phyloP scores from a whole-genome alignment of 306 rosid genomes.

The Gillenia trifoliata region DNA sequence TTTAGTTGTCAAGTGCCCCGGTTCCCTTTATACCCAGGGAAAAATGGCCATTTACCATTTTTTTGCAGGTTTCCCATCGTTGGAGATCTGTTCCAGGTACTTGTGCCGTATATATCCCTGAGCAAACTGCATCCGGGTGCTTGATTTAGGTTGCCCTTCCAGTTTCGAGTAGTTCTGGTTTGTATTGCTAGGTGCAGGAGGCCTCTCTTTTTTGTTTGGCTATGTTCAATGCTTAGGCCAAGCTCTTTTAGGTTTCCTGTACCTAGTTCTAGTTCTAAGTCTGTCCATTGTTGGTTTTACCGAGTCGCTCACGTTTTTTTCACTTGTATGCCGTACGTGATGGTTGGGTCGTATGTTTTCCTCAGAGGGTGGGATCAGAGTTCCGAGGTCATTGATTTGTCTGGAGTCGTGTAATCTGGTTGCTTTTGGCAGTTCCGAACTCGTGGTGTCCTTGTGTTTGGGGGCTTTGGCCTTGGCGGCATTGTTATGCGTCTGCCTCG shows the following conservation, averaged over 20 bases:
- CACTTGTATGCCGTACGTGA: conserved; percentile 35
- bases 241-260: conserved; percentile 12
- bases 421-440: conserved; percentile 48
- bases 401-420: conserved; percentile 18
- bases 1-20: conserved; percentile 40
- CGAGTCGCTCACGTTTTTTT: conserved; percentile 36
- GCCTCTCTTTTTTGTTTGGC: conserved; percentile 50
- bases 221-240: conserved; percentile 28
- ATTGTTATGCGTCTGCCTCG: conserved; percentile 50
- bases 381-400: conserved; percentile 11
- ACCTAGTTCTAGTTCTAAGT: conserved; percentile 35
- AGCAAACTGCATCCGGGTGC: conserved; percentile 44
- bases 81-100: conserved; percentile 51
- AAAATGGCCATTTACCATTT: conserved; percentile 37
- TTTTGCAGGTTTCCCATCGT: conserved; percentile 62
- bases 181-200: conserved; percentile 41
- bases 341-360: conserved; percentile 51
- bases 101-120: conserved; percentile 56
- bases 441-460: conserved; percentile 47
- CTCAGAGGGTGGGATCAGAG: conserved; percentile 45
- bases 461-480: conserved; percentile 84
- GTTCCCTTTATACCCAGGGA: conserved; percentile 66
- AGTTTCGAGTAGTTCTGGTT: conserved; percentile 14
- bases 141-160: conserved; percentile 37
- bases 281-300: conserved; percentile 39